These are phyloP conservation scores for Candida silvatica DNA, from an alignment of 805 yeast genomes.

Conservation along the genomic window DNA sequence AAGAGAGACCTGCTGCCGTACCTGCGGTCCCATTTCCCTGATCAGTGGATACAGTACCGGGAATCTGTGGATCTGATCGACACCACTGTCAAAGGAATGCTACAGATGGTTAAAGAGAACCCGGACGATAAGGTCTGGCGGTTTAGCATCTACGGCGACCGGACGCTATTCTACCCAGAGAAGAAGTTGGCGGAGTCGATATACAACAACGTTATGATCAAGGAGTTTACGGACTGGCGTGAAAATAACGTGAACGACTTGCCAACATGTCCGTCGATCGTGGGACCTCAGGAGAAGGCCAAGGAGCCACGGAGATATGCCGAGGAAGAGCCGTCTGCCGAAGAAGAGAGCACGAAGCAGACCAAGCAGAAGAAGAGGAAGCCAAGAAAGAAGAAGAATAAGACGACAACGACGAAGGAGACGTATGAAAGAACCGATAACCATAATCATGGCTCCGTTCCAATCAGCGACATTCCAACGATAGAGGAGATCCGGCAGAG, in stretches of 20 bases:
- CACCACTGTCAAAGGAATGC: not conserved
- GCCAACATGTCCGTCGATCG: too few relatives aligned
- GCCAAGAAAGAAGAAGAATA: not conserved
- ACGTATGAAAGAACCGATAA: too few relatives aligned
- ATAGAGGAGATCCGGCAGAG: too few relatives aligned
- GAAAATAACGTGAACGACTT: not conserved
- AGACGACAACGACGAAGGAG: too few relatives aligned
- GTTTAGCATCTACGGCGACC: not conserved
- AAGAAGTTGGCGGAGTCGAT: not conserved
- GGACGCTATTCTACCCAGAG: not conserved
- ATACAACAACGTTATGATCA: not conserved
- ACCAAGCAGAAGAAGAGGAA: not conserved
- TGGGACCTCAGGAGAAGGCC: too few relatives aligned
- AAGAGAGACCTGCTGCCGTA: constrained; percentile 1
- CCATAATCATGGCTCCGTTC: too few relatives aligned
- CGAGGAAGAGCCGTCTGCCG: too few relatives aligned
- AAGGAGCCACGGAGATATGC: too few relatives aligned
- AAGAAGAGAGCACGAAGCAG: not conserved
- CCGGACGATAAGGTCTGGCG: not conserved
- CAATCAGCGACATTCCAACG: too few relatives aligned
- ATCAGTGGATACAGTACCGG: not conserved
- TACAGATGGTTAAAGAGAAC: not conserved
- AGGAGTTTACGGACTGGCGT: constrained; percentile 1
- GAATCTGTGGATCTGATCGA: not conserved
- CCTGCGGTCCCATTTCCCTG: not conserved